These are phyloP conservation scores for Cyberlindnera mississippiensis DNA, from an alignment of 805 yeast species.

Conservation along the genomic window DNA sequence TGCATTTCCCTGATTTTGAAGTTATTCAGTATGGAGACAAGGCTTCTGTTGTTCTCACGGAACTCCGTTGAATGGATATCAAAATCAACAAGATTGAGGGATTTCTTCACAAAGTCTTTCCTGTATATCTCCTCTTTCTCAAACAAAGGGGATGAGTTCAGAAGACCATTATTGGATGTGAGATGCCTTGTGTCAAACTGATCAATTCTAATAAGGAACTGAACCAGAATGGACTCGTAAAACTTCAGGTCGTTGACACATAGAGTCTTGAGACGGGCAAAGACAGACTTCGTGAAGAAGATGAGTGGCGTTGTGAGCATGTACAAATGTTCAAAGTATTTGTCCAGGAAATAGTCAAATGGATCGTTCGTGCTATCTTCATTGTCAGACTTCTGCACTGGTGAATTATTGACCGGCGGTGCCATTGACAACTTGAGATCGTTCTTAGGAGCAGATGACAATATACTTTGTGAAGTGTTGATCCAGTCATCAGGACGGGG, in stretches of 20 bases:
- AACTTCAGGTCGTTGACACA: constrained; percentile 29
- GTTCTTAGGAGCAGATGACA: constrained; percentile 8
- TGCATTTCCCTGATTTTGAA: constrained; percentile 55
- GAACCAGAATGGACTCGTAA: constrained; percentile 27
- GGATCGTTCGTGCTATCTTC: constrained; percentile 20
- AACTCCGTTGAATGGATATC: constrained; percentile 23
- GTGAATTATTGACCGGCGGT: constrained; percentile 24
- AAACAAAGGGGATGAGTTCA: constrained; percentile 24
- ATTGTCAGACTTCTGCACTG: constrained; percentile 12
- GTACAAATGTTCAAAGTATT: constrained; percentile 35
- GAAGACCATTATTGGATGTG: constrained; percentile 25
- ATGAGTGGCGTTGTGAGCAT: constrained; percentile 34
- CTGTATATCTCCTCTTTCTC: constrained; percentile 29
- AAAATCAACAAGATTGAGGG: constrained; percentile 25
- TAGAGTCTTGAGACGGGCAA: constrained; percentile 42
- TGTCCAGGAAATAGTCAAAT: constrained; percentile 28
- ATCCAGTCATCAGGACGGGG: constrained; percentile 4
- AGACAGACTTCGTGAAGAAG: constrained; percentile 45
- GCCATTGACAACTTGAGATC: constrained; percentile 20
- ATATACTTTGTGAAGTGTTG: background rate
- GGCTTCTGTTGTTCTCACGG: constrained; percentile 26
- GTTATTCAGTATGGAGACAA: constrained; percentile 32
- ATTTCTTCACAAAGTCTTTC: constrained; percentile 26
- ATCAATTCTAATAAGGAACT: constrained; percentile 33
- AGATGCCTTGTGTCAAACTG: constrained; percentile 41